phyloP scores from a whole-genome alignment of 2,329 filamentous ascomycete species.

The Colletotrichum gloeosporioides region DNA sequence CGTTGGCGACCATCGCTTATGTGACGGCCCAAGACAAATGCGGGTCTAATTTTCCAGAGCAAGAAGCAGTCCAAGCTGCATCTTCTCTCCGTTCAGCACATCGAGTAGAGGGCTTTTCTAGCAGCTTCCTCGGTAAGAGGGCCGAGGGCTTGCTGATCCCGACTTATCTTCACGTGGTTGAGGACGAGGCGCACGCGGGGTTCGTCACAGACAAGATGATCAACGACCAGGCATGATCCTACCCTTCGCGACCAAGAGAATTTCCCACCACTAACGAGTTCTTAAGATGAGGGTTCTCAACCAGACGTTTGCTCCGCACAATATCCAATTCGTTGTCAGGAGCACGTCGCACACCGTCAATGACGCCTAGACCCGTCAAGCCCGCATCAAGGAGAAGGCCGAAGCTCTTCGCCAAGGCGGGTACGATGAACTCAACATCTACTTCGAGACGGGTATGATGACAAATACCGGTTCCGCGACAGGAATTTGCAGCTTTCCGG shows the following conservation, averaged over 20 bases:
- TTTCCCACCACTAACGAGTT: not conserved
- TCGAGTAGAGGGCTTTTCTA: not conserved
- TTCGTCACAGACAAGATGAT: conserved; percentile 10
- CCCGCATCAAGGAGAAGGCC: conserved; percentile 9
- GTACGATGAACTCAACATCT: conserved; percentile 46
- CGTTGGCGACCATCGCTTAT: not conserved
- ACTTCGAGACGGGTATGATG: conserved; percentile 34
- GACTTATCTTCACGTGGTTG: conserved; percentile 13
- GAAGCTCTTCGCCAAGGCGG: conserved; percentile 34
- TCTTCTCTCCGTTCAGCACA: not conserved
- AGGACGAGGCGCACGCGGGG: not conserved
- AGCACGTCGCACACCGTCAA: conserved; percentile 8
- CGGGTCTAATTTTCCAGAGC: not conserved
- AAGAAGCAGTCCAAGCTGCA: not conserved
- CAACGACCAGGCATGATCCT: not conserved
- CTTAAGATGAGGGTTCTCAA: conserved; percentile 11
- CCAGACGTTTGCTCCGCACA: conserved; percentile 6
- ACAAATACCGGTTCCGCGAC: conserved; percentile 21
- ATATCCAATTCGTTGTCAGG: conserved; percentile 15
- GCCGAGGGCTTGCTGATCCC: not conserved
- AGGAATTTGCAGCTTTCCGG: conserved; percentile 49
- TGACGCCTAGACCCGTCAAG: conserved; percentile 4
- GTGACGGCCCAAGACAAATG: not conserved
- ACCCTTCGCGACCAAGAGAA: no score
- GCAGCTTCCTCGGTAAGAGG: not conserved